A percentile compares a stretch with the other conserved stretches of the same genome.
Evolutionary conservation across 495 filamentous ascomycete genomes (phyloP).

Genomic region (Penicillium cinerascens): DNA sequence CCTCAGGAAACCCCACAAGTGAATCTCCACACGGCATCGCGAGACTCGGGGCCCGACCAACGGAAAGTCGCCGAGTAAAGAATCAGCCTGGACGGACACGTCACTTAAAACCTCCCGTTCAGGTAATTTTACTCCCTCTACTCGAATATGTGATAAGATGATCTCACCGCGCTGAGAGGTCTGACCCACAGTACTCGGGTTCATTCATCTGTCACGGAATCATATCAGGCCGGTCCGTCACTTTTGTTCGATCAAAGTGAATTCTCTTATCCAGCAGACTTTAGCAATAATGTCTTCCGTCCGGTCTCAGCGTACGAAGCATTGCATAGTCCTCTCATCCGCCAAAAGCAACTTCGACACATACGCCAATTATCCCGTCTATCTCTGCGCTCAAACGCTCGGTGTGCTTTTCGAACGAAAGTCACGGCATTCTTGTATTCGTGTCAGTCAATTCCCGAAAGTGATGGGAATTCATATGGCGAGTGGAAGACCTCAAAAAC

Average conservation of each 20-base stretch:
- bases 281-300: constrained; percentile 30
- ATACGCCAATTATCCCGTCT: constrained; percentile 45
- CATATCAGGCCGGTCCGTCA: constrained; percentile 22
- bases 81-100: background rate
- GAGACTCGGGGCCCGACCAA: constrained; percentile 8
- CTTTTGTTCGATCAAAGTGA: constrained; percentile 24
- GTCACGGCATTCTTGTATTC: constrained; percentile 14
- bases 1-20: constrained; percentile 10
- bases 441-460: constrained; percentile 16
- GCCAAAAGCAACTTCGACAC: constrained; percentile 27
- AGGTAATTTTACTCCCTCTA: constrained; percentile 15
- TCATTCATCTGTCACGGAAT: constrained; percentile 5
- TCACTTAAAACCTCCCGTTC: constrained; percentile 23
- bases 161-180: constrained; percentile 17
- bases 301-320: constrained; percentile 35
- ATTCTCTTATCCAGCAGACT: constrained; percentile 26
- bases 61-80: background rate
- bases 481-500: constrained; percentile 41
- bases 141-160: constrained; percentile 26
- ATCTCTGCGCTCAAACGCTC: constrained; percentile 35
- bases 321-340: constrained; percentile 33
- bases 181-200: constrained; percentile 5
- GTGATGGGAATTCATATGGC: constrained; percentile 32
- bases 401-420: constrained; percentile 31
- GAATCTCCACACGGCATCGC: constrained; percentile 3